Percentiles rank a stretch among this genome's conserved stretches.
Conservation (phyloP, 2,329 filamentous ascomycete species). For the Colletotrichum sp. region DNA sequence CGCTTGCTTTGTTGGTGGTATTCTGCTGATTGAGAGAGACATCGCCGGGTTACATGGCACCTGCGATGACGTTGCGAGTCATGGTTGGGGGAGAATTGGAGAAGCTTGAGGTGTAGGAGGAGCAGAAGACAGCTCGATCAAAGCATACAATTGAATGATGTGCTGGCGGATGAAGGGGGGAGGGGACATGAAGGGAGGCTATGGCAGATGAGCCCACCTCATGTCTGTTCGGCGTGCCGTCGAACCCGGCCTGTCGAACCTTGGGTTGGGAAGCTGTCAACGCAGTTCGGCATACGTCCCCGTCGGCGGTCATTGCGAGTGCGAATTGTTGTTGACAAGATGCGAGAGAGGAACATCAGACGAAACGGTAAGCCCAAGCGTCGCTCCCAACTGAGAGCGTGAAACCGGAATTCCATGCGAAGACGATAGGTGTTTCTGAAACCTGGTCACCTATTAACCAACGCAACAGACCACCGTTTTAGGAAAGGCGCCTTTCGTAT, state of each 20-base stretch:
- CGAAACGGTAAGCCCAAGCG: slow-evolving; percentile 14
- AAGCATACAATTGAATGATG: background rate
- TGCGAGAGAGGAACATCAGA: background rate
- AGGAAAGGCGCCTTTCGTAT: background rate
- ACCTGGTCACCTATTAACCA: background rate
- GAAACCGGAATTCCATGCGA: slow-evolving; percentile 22
- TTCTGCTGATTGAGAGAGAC: background rate
- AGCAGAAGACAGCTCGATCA: background rate
- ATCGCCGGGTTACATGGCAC: background rate
- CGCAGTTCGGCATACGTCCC: background rate
- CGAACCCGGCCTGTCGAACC: slow-evolving; percentile 5
- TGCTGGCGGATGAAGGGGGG: background rate
- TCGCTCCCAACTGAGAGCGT: background rate
- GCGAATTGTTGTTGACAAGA: slow-evolving; percentile 8
- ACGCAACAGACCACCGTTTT: background rate
- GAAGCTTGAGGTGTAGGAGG: background rate
- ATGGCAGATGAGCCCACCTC: background rate
- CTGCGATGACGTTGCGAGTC: slow-evolving; percentile 10
- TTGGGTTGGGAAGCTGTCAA: slow-evolving; percentile 4
- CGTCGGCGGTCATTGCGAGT: slow-evolving; percentile 1
- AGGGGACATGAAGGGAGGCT: background rate
- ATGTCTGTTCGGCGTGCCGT: background rate
- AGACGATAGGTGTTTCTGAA: slow-evolving; percentile 15
- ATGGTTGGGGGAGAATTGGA: background rate
- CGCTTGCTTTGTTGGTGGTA: slow-evolving; percentile 3